Evolutionary conservation across 1,139 yeast genomes (phyloP), one percentile per base, ranked within the genome.

Genomic region (Saccharomyces hybrid): DNA sequence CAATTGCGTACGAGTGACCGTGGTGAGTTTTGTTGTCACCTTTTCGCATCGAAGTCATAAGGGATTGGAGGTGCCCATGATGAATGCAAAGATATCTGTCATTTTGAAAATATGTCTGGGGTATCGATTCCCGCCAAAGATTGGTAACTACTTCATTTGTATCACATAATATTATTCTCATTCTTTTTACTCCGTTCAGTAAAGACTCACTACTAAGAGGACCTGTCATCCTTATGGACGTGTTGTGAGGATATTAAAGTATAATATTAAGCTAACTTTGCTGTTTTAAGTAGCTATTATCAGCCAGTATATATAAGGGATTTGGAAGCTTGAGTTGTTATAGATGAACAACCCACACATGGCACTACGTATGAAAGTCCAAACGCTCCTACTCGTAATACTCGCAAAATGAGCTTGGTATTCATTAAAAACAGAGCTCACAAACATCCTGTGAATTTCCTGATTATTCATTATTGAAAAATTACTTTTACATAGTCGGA

Each of bases 1-100:
- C 75, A 21, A 80, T 69, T 2, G 69, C 66, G 38, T 54, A 58
- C 14, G 48, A 28, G n/a, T 55, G 44, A 4, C 48, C 47, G 3
- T 46, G 19, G 19, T 48, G 47, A 11, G 48, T 47, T 19, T 26
- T 53, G 27, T 26, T 53, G 27, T 49, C 42, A 9, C 48, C 48
- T 38, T 38, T n/a, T 26, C 54, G 49, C 19, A 53, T 52, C 7
- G 46, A 29, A 14, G 38, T 29, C 48, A 62, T 51, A 8, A 62
- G 48, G 2, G 58, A 48, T 24, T 60, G 60, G 9, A 62, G 52
- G 16, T 32, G 24, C 7, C 63, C 64, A 31, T 57, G 54, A 42
- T 61, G 60, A 16, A 62, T 54, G 19, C 48, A 28, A 8, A 60
- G 31, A 11, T 47, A 31, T 7, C 42, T 48, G 12, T 55, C 55